Conservation (phyloP, 2,329 filamentous ascomycete genomes). For the Sphaerulina musiva region DNA sequence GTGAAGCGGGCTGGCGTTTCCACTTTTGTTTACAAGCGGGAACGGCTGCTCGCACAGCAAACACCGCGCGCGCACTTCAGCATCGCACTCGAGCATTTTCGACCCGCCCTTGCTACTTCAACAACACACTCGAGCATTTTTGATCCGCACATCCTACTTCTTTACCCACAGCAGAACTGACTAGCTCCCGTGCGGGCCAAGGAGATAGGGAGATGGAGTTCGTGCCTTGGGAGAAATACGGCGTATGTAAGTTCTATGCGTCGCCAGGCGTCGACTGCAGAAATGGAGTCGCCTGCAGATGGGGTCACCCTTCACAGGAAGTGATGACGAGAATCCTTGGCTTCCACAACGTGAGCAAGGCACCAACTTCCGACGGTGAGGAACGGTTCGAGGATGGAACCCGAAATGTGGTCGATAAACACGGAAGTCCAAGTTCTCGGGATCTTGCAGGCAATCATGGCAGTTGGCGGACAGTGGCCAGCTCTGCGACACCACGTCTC, state of each 20-base stretch:
- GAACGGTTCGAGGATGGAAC: not conserved
- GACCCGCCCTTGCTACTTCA: not conserved
- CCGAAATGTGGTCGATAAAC: not conserved
- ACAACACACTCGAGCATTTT: not conserved
- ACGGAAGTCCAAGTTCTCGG: not conserved
- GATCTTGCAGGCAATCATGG: not conserved
- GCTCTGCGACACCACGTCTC: not conserved
- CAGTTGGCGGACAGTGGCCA: not conserved
- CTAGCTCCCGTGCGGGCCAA: no score
- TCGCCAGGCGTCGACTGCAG: not conserved
- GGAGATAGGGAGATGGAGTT: conserved; percentile 16
- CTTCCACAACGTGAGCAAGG: not conserved
- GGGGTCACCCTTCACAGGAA: not conserved
- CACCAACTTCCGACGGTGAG: no score
- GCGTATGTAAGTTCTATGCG: conserved; percentile 21
- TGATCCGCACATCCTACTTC: not conserved
- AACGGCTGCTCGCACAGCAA: not conserved
- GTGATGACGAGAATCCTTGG: not conserved
- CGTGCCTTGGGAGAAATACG: conserved; percentile 22
- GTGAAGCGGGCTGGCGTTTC: not conserved
- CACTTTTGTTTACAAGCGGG: not conserved
- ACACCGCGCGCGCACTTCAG: not conserved
- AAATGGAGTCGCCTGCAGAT: not conserved
- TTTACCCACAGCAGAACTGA: no score
- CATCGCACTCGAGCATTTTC: not conserved